phyloP scores from a whole-genome alignment of 2,329 filamentous ascomycete genomes.

The Colletotrichum simmondsii region DNA sequence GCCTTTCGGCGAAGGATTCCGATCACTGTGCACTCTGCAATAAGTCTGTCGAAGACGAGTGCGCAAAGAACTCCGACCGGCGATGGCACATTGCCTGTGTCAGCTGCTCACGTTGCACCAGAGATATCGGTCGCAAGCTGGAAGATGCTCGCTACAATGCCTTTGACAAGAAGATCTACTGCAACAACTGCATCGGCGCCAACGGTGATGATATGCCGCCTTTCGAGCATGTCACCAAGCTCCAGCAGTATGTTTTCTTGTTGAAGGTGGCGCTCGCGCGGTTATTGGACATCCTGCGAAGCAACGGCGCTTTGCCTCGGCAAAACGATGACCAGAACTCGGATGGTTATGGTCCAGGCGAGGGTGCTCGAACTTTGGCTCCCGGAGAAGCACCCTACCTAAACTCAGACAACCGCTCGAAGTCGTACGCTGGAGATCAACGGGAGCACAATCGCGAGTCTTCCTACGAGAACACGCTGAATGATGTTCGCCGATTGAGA shows the following conservation, averaged over 20 bases:
- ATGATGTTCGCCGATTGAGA: conserved; percentile 90
- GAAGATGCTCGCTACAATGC: conserved; percentile 78
- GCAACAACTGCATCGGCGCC: conserved; percentile 72
- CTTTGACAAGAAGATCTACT: conserved; percentile 76
- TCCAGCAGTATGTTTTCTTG: conserved; percentile 95
- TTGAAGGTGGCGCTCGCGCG: conserved; percentile 91
- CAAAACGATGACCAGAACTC: conserved; percentile 78
- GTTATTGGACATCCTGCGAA: conserved; percentile 86
- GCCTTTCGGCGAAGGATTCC: conserved; percentile 78
- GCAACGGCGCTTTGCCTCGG: conserved; percentile 82
- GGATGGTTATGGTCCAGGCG: conserved; percentile 73
- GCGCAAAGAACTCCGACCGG: conserved; percentile 77
- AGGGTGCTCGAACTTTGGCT: conserved; percentile 54
- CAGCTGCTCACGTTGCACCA: conserved; percentile 73
- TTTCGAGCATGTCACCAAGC: conserved; percentile 82
- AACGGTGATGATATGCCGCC: conserved; percentile 61
- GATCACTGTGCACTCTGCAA: conserved; percentile 87
- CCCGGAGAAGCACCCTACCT: conserved; percentile 55
- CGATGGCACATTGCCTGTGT: conserved; percentile 89
- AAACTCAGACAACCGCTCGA: conserved; percentile 76
- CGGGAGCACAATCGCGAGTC: conserved; percentile 73
- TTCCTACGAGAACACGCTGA: conserved; percentile 94
- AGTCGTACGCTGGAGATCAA: conserved; percentile 74
- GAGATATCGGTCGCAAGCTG: conserved; percentile 75
- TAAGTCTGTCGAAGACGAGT: conserved; percentile 94